Percentiles rank a stretch among this genome's conserved stretches.
phyloP scores from a whole-genome alignment of 1,139 yeast genomes.

The Debaryomyces psychrophilus region DNA sequence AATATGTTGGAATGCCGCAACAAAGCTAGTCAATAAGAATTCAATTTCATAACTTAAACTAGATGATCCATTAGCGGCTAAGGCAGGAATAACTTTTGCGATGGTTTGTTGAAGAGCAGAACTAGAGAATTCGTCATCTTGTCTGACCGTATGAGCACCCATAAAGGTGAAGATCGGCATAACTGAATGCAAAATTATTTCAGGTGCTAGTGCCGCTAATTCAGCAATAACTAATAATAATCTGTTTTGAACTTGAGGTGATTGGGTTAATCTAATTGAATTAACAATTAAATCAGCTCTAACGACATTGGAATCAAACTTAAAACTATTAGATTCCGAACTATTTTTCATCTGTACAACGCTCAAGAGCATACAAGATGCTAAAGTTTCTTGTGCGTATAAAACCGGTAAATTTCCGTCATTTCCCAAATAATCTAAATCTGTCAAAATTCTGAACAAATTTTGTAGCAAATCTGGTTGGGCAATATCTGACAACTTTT shows the following conservation, averaged over 20 bases:
- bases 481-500: slow-evolving; percentile 26
- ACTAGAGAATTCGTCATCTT: slow-evolving; percentile 93
- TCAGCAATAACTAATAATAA: slow-evolving; percentile 83
- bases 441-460: slow-evolving; percentile 75
- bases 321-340: slow-evolving; percentile 21
- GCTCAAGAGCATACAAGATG: slow-evolving; percentile 79
- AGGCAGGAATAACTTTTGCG: slow-evolving; percentile 87
- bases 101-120: slow-evolving; percentile 93
- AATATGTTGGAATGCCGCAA: slow-evolving; percentile 90
- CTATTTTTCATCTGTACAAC: slow-evolving; percentile 54
- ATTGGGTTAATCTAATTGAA: slow-evolving; percentile 82
- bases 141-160: slow-evolving; percentile 98
- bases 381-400: slow-evolving; percentile 88
- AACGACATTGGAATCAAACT: slow-evolving; percentile 65
- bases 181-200: slow-evolving; percentile 88
- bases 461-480: slow-evolving; percentile 56
- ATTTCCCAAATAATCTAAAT: slow-evolving; percentile 82
- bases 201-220: slow-evolving; percentile 87
- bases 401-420: slow-evolving; percentile 91
- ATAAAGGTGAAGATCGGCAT: slow-evolving; percentile 99
- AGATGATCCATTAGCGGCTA: slow-evolving; percentile 63
- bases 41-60: slow-evolving; percentile 68
- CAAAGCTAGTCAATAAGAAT: slow-evolving; percentile 83
- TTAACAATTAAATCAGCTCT: slow-evolving; percentile 91
- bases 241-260: slow-evolving; percentile 94